Conservation (phyloP, 2,329 filamentous ascomycete genomes). For the Aureobasidium sp. region DNA sequence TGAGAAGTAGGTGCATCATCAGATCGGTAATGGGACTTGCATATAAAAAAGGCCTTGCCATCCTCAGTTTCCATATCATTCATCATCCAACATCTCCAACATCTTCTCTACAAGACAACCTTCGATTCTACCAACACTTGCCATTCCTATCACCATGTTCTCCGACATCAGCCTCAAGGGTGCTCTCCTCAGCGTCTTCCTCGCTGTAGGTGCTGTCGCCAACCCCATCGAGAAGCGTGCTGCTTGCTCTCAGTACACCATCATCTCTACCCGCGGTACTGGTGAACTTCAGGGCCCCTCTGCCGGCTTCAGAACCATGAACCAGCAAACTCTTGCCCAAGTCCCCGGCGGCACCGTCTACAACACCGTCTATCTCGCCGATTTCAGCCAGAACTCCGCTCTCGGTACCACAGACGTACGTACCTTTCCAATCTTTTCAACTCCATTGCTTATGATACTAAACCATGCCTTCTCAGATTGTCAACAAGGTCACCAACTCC, state of each 20-base stretch:
- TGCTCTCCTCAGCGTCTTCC: background rate
- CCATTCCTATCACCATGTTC: background rate
- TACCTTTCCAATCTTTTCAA: no score
- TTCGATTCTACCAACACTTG: background rate
- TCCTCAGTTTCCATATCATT: background rate
- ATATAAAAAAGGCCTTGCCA: background rate
- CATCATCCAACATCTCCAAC: background rate
- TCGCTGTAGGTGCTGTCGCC: background rate
- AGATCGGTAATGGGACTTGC: background rate
- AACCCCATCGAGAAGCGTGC: conserved; percentile 8
- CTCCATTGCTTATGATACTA: no score
- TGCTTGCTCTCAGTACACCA: conserved; percentile 13
- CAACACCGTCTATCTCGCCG: conserved; percentile 29
- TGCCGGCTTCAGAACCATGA: conserved; percentile 28
- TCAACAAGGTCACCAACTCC: conserved; percentile 24
- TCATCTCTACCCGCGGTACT: conserved; percentile 23
- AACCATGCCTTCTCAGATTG: no score
- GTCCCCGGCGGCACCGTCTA: conserved; percentile 27
- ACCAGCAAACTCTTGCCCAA: conserved; percentile 20
- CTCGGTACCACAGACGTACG: conserved; percentile 23
- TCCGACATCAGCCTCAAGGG: conserved; percentile 2
- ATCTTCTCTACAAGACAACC: background rate
- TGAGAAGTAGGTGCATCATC: background rate
- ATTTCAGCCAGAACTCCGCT: conserved; percentile 21
- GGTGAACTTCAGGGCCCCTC: conserved; percentile 19